Conservation (phyloP, 2,329 filamentous ascomycete genomes). For the Arthroderma sp. region DNA sequence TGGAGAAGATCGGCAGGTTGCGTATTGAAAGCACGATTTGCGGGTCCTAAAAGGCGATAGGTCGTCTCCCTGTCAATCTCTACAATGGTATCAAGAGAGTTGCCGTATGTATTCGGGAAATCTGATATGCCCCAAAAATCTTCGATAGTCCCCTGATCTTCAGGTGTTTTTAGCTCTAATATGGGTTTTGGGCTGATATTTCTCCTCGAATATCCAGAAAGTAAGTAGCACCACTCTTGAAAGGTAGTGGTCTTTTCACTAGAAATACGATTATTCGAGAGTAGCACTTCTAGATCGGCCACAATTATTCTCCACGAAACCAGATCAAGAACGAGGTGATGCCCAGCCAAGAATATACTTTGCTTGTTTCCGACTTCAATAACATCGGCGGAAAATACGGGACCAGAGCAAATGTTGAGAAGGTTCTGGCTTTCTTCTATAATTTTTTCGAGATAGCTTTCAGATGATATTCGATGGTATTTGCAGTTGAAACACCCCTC, state of each 20-base stretch:
- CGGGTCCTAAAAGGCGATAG: no score
- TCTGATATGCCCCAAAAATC: no score
- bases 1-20: conserved; percentile 27
- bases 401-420: conserved; percentile 20
- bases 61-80: no score
- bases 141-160: no score
- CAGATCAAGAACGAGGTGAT: conserved; percentile 12
- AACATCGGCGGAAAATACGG: conserved; percentile 1
- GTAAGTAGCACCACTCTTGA: no score
- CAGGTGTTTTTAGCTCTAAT: no score
- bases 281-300: conserved; percentile 2
- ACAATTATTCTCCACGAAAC: conserved; percentile 14
- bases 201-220: no score
- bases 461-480: neutral
- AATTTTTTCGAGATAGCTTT: neutral
- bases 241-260: no score
- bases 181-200: no score
- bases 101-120: no score
- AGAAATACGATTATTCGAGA: conserved; percentile 5
- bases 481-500: neutral
- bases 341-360: conserved; percentile 6
- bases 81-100: no score
- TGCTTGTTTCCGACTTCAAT: neutral
- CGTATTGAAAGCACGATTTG: conserved; percentile 17
- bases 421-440: conserved; percentile 18